Conservation (phyloP, 805 yeast genomes). For the Candida tammaniensis region DNA sequence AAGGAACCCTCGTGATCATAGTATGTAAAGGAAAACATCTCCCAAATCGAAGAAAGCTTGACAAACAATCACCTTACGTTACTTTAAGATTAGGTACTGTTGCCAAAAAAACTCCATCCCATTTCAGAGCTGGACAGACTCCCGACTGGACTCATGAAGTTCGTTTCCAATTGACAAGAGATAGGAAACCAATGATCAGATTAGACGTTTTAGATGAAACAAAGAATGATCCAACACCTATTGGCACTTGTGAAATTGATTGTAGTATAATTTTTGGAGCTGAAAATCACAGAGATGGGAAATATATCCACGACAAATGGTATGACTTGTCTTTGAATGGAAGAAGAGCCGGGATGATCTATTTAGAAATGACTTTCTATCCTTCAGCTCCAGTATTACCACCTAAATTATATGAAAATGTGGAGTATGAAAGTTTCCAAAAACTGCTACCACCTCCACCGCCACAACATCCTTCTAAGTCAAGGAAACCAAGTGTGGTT, state of each 20-base stretch:
- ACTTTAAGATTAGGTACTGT: constrained; percentile 76
- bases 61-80: constrained; percentile 92
- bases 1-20: constrained; percentile 65
- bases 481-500: constrained; percentile 15
- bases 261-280: constrained; percentile 63
- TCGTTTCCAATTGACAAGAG: constrained; percentile 62
- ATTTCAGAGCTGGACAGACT: constrained; percentile 88
- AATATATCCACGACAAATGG: constrained; percentile 86
- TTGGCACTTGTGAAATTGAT: constrained; percentile 80
- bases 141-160: constrained; percentile 85
- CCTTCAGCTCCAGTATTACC: constrained; percentile 52
- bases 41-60: constrained; percentile 81
- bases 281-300: constrained; percentile 50
- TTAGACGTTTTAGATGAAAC: constrained; percentile 82
- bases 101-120: constrained; percentile 75
- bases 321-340: constrained; percentile 64
- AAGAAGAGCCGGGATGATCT: constrained; percentile 83
- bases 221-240: constrained; percentile 80
- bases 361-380: constrained; percentile 88
- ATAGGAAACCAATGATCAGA: constrained; percentile 59
- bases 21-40: constrained; percentile 81
- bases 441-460: constrained; percentile 12
- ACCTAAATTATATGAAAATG: constrained; percentile 25
- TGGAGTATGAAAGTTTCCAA: constrained; percentile 6
- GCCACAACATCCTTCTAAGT: constrained; percentile 15